These are phyloP conservation scores for Paspalum vaginatum DNA, from an alignment of 176 grass and related monocot species.

Conservation along the genomic window DNA sequence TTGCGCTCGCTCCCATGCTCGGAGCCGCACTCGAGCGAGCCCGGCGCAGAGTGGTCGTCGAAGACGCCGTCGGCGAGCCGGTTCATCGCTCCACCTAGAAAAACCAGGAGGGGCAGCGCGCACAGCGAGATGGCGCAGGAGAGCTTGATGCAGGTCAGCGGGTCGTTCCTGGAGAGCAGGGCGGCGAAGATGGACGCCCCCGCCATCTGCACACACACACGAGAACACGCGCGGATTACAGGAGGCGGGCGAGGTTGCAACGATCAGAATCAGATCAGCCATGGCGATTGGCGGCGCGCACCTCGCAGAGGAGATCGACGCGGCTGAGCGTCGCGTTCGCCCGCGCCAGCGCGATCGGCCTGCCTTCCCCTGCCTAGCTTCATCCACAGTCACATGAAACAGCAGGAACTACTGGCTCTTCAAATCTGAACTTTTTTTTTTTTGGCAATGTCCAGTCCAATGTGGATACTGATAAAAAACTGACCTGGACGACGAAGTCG, in stretches of 20 bases:
- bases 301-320: slow-evolving; percentile 70
- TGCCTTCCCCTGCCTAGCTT: slow-evolving; percentile 63
- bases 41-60: slow-evolving; percentile 27
- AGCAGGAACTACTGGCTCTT: too few relatives aligned
- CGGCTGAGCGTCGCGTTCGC: slow-evolving; percentile 64
- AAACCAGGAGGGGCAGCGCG: slow-evolving; percentile 45
- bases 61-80: slow-evolving; percentile 45
- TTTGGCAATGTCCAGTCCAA: not conserved
- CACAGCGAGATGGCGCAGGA: slow-evolving; percentile 53
- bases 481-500: slow-evolving; percentile 58
- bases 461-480: not conserved
- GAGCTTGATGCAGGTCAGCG: slow-evolving; percentile 55
- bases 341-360: slow-evolving; percentile 52
- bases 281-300: not conserved
- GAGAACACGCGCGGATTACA: not conserved
- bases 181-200: slow-evolving; percentile 57
- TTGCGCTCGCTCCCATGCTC: not conserved
- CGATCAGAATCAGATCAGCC: not conserved
- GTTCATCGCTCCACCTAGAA: slow-evolving; percentile 37
- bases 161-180: slow-evolving; percentile 54
- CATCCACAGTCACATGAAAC: not conserved
- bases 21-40: not conserved
- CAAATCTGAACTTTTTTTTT: not conserved
- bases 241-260: not conserved
- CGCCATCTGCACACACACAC: slow-evolving; percentile 35